Conservation (phyloP, 2,329 filamentous ascomycete species). For the Diaporthe caulivora region DNA sequence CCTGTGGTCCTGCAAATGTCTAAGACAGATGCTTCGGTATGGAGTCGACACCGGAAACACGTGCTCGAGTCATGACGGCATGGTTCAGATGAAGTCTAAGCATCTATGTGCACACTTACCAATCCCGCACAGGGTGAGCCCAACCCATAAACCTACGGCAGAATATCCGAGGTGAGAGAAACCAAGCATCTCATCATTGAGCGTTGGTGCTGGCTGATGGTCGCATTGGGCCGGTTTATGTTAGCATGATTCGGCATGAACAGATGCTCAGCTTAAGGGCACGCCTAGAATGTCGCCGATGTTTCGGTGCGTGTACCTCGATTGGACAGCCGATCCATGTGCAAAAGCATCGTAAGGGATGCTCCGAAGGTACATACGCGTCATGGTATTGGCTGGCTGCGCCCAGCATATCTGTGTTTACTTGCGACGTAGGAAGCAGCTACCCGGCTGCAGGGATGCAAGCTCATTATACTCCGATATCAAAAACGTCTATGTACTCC, state of each 20-base stretch:
- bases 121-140: not conserved
- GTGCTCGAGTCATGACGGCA: constrained; percentile 27
- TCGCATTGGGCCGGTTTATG: constrained; percentile 19
- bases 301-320: not conserved
- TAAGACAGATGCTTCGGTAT: not conserved
- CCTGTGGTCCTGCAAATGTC: not conserved
- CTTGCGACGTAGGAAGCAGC: constrained; percentile 22
- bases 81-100: constrained; percentile 25
- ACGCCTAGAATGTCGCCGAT: not conserved
- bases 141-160: not conserved
- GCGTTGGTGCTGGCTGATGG: not conserved
- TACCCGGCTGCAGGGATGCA: constrained; percentile 9
- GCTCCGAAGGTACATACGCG: not conserved
- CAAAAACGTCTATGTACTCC: no score
- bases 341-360: not conserved
- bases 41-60: not conserved
- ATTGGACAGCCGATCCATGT: constrained; percentile 1
- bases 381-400: not conserved
- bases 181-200: not conserved
- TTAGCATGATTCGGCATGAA: constrained; percentile 1
- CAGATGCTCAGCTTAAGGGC: not conserved
- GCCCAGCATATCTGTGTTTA: not conserved
- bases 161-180: not conserved
- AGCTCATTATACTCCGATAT: not conserved
- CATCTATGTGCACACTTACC: not conserved